A percentile compares a stretch with the other conserved stretches of the same genome.
Conservation (phyloP, 441 rosid species). For the Kokia cookei region DNA sequence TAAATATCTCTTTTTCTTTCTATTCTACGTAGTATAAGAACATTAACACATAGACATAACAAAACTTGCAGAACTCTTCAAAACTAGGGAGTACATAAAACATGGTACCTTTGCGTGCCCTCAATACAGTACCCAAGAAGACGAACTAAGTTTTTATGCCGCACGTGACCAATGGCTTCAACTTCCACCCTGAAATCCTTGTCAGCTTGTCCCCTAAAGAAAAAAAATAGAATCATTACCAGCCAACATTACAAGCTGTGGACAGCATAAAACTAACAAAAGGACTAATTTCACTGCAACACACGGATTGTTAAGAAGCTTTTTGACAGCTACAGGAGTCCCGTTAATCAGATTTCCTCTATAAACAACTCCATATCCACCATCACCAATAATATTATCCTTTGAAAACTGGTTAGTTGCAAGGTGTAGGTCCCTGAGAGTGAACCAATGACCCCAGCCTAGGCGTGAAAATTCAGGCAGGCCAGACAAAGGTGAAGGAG, state of each 20-base stretch:
- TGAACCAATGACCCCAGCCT: conserved; percentile 90
- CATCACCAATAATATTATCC: conserved; percentile 73
- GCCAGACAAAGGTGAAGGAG: conserved; percentile 57
- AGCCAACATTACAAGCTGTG: not conserved
- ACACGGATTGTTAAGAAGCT: conserved; percentile 69
- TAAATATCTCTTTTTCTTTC: not conserved
- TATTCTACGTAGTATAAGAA: not conserved
- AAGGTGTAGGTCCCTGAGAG: conserved; percentile 64
- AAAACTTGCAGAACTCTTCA: not conserved
- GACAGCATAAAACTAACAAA: conserved; percentile 5
- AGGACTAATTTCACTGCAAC: conserved; percentile 8
- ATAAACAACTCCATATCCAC: conserved; percentile 77
- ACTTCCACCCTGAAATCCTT: conserved; percentile 79
- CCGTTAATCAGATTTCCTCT: conserved; percentile 55
- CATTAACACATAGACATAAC: not conserved
- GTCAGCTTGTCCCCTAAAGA: conserved; percentile 65
- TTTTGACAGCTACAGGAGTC: conserved; percentile 66
- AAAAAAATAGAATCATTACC: not conserved
- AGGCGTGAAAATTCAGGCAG: conserved; percentile 60
- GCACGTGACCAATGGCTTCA: conserved; percentile 76
- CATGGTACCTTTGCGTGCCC: conserved; percentile 61
- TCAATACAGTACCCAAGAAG: conserved; percentile 79
- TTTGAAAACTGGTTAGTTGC: conserved; percentile 59
- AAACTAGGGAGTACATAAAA: not conserved
- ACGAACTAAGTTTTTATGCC: conserved; percentile 74